A percentile compares a stretch with the other conserved stretches of the same genome.
These are phyloP conservation scores for Aschersonia sp. DNA, from an alignment of 2,329 filamentous ascomycete genomes.

Conservation along the genomic window DNA sequence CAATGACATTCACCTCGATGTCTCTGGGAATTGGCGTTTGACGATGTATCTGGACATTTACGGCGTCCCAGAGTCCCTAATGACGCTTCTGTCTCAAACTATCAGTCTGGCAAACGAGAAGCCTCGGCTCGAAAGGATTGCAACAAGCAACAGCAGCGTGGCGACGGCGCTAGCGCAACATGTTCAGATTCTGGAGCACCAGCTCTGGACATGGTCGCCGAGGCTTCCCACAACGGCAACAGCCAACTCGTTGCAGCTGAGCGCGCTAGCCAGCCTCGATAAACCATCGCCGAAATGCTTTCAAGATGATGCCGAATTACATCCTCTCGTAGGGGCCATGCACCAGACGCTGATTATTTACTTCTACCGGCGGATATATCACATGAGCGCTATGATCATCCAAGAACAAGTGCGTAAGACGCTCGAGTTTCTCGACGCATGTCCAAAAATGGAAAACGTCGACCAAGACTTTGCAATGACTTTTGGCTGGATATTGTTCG, in stretches of 20 bases:
- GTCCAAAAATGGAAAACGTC: conserved; percentile 15
- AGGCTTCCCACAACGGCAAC: no score
- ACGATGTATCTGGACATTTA: conserved; percentile 30
- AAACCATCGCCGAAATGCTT: no score
- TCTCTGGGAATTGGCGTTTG: conserved; percentile 21
- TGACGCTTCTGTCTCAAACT: conserved; percentile 24
- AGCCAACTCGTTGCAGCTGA: no score
- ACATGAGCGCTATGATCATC: conserved; percentile 21
- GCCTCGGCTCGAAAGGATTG: conserved; percentile 11
- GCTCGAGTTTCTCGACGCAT: conserved; percentile 19
- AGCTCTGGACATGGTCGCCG: conserved; percentile 15
- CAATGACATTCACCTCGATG: conserved; percentile 27
- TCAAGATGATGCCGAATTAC: not conserved
- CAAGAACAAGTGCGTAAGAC: conserved; percentile 21
- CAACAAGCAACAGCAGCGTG: conserved; percentile 9
- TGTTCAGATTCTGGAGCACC: conserved; percentile 15
- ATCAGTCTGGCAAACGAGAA: conserved; percentile 28
- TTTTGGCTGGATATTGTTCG: conserved; percentile 27
- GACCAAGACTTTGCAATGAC: conserved; percentile 22
- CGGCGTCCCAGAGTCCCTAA: conserved; percentile 24
- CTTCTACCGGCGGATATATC: conserved; percentile 26
- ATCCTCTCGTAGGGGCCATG: conserved; percentile 15
- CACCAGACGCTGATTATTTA: conserved; percentile 27
- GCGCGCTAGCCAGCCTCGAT: no score
- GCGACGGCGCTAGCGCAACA: conserved; percentile 13